Base-by-base conservation (phyloP, 495 filamentous ascomycete species). In the Elaphomyces granulatus region DNA sequence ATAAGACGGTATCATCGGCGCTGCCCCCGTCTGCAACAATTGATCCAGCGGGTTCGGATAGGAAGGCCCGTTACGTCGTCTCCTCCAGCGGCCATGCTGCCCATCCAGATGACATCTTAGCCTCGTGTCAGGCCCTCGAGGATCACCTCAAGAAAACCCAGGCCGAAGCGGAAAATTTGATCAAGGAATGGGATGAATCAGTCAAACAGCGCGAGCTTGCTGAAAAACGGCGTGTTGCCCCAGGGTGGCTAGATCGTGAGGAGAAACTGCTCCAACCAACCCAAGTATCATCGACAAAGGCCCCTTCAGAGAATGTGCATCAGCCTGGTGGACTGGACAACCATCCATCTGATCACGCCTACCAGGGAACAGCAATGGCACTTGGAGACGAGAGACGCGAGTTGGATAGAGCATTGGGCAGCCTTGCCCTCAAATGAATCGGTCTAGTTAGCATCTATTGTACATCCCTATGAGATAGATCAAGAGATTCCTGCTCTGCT, bases 241-340 rank as follows among this genome's bases (percentile, higher is more conserved):
- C 90, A 12, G 90, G 90, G 1, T 98, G 88, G 83, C 60, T 98
- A 50, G 90, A 98, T 55, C 80, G 83, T 26, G 83, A 94, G 19
- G 78, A 82, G 54, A 73, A 82, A 49, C 61, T 98, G 40, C 56
- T 98, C 34, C 76, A 87, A 61, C 90, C 90, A 3, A 59, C 45
- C 32, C 48, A 52, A 21, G 42, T 54, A 34, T 32, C 26, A 23
- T 23, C 19, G 12, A 2, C 21, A 20, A 8, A 9, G 7, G 23
- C 4, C 4, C 14, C 39, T 15, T 16, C 39, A 15, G 12, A 34
- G 4, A 1, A 15, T 28, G 20, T 0, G 16, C 33, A 20, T 23
- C 32, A 4, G 38, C 48, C 46, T 31, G 74, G 63, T 47, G 50
- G 72, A 20, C 56, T 69, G 45, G 68, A 68, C 45, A 60, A 60